These are phyloP conservation scores for Escovopsis sp. DNA, from an alignment of 2,329 filamentous ascomycete genomes.

Conservation along the genomic window DNA sequence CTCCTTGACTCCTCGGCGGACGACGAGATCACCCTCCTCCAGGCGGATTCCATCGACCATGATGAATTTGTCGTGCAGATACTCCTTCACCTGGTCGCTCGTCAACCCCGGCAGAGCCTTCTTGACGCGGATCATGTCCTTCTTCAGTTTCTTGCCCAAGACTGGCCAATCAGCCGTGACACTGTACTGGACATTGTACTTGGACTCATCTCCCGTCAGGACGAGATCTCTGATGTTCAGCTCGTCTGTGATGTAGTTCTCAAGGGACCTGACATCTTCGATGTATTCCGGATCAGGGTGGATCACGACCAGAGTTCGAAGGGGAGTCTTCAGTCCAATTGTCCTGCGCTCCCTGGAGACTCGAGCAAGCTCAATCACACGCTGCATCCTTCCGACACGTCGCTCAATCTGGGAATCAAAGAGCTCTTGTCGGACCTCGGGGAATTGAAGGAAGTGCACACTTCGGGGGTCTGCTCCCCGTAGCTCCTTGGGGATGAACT, in stretches of 20 bases:
- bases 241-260: slow-evolving; percentile 83
- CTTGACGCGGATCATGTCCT: slow-evolving; percentile 82
- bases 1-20: slow-evolving; percentile 66
- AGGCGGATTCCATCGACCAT: slow-evolving; percentile 76
- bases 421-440: slow-evolving; percentile 73
- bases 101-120: slow-evolving; percentile 70
- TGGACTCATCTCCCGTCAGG: slow-evolving; percentile 72
- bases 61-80: slow-evolving; percentile 59
- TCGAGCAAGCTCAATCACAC: slow-evolving; percentile 81
- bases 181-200: slow-evolving; percentile 85
- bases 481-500: slow-evolving; percentile 62
- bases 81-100: slow-evolving; percentile 68
- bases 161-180: slow-evolving; percentile 86
- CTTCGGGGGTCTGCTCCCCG: slow-evolving; percentile 61
- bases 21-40: slow-evolving; percentile 60
- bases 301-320: slow-evolving; percentile 81
- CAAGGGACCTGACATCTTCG: slow-evolving; percentile 70
- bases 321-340: slow-evolving; percentile 77
- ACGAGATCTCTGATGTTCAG: slow-evolving; percentile 79
- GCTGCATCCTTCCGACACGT: slow-evolving; percentile 81
- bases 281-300: slow-evolving; percentile 73
- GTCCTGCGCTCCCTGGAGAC: slow-evolving; percentile 73
- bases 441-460: slow-evolving; percentile 86
- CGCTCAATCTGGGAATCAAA: slow-evolving; percentile 81
- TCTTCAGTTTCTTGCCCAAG: slow-evolving; percentile 93